Evolutionary conservation across 768 basidiomycete genomes (phyloP), one percentile per base, ranked within the genome.

Genomic region (Galerina marginata): DNA sequence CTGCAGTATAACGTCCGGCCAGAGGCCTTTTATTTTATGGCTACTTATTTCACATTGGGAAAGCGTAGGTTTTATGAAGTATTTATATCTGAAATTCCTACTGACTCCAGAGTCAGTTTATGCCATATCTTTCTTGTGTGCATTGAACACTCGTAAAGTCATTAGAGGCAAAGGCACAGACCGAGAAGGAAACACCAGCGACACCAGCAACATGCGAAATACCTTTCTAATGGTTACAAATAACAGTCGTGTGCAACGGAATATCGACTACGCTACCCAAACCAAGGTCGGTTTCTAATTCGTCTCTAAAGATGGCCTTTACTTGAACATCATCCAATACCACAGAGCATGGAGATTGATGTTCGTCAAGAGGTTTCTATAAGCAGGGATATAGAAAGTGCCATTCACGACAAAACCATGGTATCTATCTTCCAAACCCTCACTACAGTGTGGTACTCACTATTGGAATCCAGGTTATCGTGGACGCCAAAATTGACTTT

Each of bases 21-120:
- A 9, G 60, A 61, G 6, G 84, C 81, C 64, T 83, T 89, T 69
- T 75, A 83, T 44, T 89, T 83, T 67, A 79, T 87, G 66, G 78
- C 78, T 11, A 76, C 79, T 49, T 89, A 87, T 67, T 87, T 88
- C 62, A 79, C 84, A 36, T 70, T 88, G 56, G 82, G 80, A 65
- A 89, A 88, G 72, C 63, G 86, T 86, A 68, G 64, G 84, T 70
- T 12, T 26, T 2, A 40, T 25, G 25, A 60, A 15, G 4, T 55
- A 46, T 54, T n/a, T 45, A n/a, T 14, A 16, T 45, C 15, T 44
- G n/a, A 6, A 20, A 37, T 26, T 23, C 37, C 58, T 36, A 58
- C 49, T 33, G 29, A n/a, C 11, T 14, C 15, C 45, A 36, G 16
- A 36, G 29, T 6, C 58, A 79, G 79, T 80, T n/a, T 81, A 80